A percentile compares a stretch with the other conserved stretches of the same genome.
These are phyloP conservation scores for Neonectria sp. DNA, from an alignment of 2,329 filamentous ascomycete genomes.

Conservation along the genomic window DNA sequence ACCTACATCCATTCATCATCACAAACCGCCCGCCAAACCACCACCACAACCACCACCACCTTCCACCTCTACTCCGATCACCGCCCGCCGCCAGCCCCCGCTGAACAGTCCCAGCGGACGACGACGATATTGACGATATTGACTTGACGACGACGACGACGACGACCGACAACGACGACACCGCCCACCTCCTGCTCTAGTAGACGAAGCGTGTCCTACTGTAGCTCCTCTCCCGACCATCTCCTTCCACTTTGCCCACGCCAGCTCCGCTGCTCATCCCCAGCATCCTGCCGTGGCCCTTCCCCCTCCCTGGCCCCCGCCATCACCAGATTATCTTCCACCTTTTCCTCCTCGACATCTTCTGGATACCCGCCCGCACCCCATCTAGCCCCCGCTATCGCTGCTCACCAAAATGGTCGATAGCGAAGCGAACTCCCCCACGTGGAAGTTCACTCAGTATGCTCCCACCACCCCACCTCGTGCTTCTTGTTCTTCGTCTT, in stretches of 20 bases:
- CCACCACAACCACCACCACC: constrained; percentile 2
- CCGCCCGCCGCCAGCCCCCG: constrained; percentile 13
- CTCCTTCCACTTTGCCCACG: constrained; percentile 33
- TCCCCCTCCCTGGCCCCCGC: constrained; percentile 41
- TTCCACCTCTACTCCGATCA: constrained; percentile 18
- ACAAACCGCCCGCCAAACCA: constrained; percentile 18
- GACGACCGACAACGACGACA: constrained; percentile 34
- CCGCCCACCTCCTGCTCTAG: constrained; percentile 34
- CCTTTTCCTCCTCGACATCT: constrained; percentile 40
- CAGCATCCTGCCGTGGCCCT: constrained; percentile 31
- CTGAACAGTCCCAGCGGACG: constrained; percentile 10
- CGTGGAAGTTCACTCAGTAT: constrained; percentile 99
- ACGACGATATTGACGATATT: constrained; percentile 33
- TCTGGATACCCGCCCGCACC: constrained; percentile 42
- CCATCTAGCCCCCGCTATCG: constrained; percentile 48
- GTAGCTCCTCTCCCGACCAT: constrained; percentile 38
- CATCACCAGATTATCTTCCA: constrained; percentile 34
- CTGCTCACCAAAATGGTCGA: constrained; percentile 87
- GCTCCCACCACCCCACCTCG: constrained; percentile 54
- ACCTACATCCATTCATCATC: constrained; percentile 28
- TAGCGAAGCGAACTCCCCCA: constrained; percentile 92
- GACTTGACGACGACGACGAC: neutral
- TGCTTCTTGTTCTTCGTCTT: constrained; percentile 2
- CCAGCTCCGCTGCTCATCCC: constrained; percentile 32
- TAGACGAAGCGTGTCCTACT: constrained; percentile 41